Evolutionary conservation across 768 basidiomycete species (phyloP).

Genomic region (Erythrobasidium yunnanense): DNA sequence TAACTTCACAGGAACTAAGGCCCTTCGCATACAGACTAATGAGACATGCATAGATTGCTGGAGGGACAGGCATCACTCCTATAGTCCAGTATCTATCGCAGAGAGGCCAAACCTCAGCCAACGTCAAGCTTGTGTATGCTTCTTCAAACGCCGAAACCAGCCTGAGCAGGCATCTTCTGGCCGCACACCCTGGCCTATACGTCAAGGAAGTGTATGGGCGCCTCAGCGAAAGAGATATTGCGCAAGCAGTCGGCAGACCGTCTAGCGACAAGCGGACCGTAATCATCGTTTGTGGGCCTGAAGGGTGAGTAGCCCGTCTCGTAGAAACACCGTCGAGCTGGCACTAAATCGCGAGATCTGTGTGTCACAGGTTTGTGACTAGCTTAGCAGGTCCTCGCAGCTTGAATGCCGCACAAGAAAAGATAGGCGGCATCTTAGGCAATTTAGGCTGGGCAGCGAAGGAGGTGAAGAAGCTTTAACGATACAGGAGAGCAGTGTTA

Average conservation of each 20-base stretch:
- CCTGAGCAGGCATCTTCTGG: conserved; percentile 16
- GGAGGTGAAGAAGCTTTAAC: conserved; percentile 34
- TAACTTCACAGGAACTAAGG: background rate
- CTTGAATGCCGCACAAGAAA: conserved; percentile 30
- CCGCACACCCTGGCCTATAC: background rate
- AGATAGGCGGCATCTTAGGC: conserved; percentile 31
- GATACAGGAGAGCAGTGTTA: background rate
- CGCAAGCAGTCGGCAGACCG: conserved; percentile 23
- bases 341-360: too few species aligned
- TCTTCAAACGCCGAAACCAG: conserved; percentile 28
- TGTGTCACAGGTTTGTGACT: conserved; percentile 29
- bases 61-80: conserved; percentile 38
- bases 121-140: conserved; percentile 32
- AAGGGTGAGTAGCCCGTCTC: conserved; percentile 22
- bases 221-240: background rate
- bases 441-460: conserved; percentile 29
- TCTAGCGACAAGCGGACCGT: background rate
- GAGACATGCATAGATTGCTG: conserved; percentile 31
- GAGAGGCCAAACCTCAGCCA: background rate
- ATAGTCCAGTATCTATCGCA: conserved; percentile 29
- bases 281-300: conserved; percentile 36
- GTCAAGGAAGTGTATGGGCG: background rate
- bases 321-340: too few species aligned
- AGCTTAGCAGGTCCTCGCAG: conserved; percentile 33
- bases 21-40: background rate